Base-by-base conservation (phyloP, 768 basidiomycete species). In the Tylopilus sp. region DNA sequence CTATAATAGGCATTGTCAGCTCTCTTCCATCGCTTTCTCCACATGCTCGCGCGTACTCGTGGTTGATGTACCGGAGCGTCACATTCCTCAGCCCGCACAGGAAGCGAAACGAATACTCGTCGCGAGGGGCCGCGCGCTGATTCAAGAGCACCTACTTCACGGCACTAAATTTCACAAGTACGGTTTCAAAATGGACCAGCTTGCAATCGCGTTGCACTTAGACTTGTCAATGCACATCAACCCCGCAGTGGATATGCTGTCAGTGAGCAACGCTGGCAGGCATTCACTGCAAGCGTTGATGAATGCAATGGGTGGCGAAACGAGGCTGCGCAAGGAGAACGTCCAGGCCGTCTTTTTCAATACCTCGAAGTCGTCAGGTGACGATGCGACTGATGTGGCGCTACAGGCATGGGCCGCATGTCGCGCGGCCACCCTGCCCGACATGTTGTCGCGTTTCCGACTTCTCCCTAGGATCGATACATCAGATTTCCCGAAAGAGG, bases 151-250 rank as follows among this genome's bases (percentile, higher is more conserved):
- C 6, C 63, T 80, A 40, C 55, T 80, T 6, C 57, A 65, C 40
- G 50, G 70, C 26, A 15, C 59, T 0, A 28, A 53, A 1, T 47
- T 64, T 28, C 56, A 48, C 13, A 79, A 77, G 51, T 62, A 69
- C 44, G 71, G 73, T 0, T 77, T 82, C 42, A 61, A 64, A 26
- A 77, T 79, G 78, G 80, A 80, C 54, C 68, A 65, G 35, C 57
- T 81, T 0, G 68, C 72, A 0, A 52, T 69, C 4, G 64, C 76
- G 1, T 56, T 83, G 13, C 69, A 66, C 56, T 40, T 61, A 9
- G 80, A 82, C 49, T 42, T 71, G 6, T 65, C 60, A 0, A 45
- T 77, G 8, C 62, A 58, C 9, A 68, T 79, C 12, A 48, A 44
- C 13, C 48, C 49, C 12, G 78, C 64, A 1, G 69, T 77, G 26